phyloP scores from a whole-genome alignment of 1,139 yeast genomes.

The Arxiozyma heterogenica region DNA sequence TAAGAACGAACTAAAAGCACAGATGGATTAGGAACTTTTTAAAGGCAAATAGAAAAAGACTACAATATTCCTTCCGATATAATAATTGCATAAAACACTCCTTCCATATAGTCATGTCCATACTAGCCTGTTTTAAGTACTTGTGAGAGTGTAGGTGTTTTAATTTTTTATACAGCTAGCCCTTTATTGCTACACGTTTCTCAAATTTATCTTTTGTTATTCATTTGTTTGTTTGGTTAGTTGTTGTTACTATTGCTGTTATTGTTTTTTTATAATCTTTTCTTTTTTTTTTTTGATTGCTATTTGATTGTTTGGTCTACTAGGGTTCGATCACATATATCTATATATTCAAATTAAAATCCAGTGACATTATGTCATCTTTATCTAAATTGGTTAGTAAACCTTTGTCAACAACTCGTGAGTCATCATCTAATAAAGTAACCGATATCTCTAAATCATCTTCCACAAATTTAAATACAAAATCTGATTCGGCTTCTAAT shows the following conservation, averaged over 20 bases:
- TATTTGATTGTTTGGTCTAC: neutral
- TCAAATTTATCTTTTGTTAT: too few relatives aligned
- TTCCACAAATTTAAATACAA: neutral
- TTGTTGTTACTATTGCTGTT: too few relatives aligned
- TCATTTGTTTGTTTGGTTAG: too few relatives aligned
- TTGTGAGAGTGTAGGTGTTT: neutral
- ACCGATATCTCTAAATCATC: neutral
- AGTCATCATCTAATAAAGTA: neutral
- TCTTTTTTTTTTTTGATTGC: neutral
- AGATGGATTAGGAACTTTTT: neutral
- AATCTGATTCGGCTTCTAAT: neutral
- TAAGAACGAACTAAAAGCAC: too few relatives aligned
- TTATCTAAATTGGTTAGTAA: conserved; percentile 1
- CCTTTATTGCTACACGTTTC: neutral
- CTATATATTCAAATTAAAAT: neutral
- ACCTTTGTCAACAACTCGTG: neutral
- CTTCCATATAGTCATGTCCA: neutral
- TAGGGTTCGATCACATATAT: neutral
- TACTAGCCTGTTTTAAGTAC: neutral
- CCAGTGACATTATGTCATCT: neutral
- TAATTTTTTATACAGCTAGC: neutral
- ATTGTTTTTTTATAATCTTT: too few relatives aligned
- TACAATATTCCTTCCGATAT: too few relatives aligned
- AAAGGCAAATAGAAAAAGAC: neutral
- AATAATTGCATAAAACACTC: too few relatives aligned